Evolutionary conservation across 805 yeast species (phyloP), one percentile per base, ranked within the genome.

Genomic region (Saccharomyces eubayanus): DNA sequence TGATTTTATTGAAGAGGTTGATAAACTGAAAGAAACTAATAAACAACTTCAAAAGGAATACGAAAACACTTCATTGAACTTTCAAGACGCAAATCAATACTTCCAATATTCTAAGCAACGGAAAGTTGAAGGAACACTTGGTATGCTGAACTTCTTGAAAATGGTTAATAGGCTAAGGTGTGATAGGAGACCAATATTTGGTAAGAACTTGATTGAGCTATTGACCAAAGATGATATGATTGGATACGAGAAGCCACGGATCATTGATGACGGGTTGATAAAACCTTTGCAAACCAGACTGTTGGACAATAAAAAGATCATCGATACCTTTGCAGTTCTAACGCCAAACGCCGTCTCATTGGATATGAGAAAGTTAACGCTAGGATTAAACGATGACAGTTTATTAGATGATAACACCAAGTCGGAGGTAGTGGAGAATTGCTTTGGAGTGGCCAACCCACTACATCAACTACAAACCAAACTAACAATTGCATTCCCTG

Each of bases 401-500:
- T 28, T 58, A 4, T 6, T 62, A 12, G 65, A 68, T 45, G 54
- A 54, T 55, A 67, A 29, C 71, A 65, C 50, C 66, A 77, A 47
- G 62, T 62, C 10, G 53, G 49, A 29, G 6, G 49, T 60, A 41
- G 21, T 48, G 21, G 45, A 48, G 20, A 50, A 49, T 6, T 54
- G 63, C 46, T 52, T 57, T 53, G 21, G 49, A 48, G 54, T 62
- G 58, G 71, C 59, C 29, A 77, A 75, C 67, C 87, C 82, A 12
- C 84, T 89, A 72, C 96, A 89, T 66, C 83, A 84, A 56, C 72
- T 92, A 1, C 97, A 92, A 68, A 86, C 89, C 14, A 87, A 89
- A 61, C 72, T 89, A 48, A 85, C 97, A 0, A 89, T 94, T 62
- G 97, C 96, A 16, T 95, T 94, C 68, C 99, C 99, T 0, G 99